A percentile compares a stretch with the other conserved stretches of the same genome.
phyloP scores from a whole-genome alignment of 2,329 filamentous ascomycete species.

The Botrytis sinoallii region DNA sequence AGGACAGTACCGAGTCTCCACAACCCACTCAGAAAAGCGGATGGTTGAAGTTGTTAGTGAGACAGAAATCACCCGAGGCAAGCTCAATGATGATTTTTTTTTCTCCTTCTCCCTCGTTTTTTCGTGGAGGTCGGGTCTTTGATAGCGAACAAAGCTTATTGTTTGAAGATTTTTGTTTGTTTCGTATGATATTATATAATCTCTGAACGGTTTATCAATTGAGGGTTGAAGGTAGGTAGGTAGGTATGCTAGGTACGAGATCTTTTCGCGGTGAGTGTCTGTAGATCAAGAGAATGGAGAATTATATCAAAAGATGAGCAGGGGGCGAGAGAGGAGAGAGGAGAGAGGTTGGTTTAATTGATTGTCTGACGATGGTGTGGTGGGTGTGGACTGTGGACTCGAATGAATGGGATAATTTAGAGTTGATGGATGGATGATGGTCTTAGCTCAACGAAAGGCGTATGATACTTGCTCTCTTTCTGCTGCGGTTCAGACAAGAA shows the following conservation, averaged over 20 bases:
- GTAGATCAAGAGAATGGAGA: background rate
- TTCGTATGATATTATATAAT: background rate
- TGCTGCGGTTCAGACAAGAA: background rate
- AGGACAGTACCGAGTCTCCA: slow-evolving; percentile 13
- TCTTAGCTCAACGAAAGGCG: background rate
- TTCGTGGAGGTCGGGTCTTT: background rate
- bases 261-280: background rate
- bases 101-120: background rate
- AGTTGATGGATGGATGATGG: background rate
- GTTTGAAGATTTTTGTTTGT: background rate
- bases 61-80: slow-evolving; percentile 5
- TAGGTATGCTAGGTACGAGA: background rate
- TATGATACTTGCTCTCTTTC: background rate
- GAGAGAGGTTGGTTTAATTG: background rate
- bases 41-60: slow-evolving; percentile 7
- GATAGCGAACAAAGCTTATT: slow-evolving; percentile 6
- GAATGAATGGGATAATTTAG: background rate
- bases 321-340: background rate
- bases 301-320: background rate
- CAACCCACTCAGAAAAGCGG: slow-evolving; percentile 3
- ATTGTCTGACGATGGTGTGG: background rate
- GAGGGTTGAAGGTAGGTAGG: background rate
- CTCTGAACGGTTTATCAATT: background rate
- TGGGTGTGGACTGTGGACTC: background rate
- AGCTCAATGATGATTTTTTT: slow-evolving; percentile 1